Base-by-base conservation (phyloP, 441 rosid species). In the Populus hybrid region DNA sequence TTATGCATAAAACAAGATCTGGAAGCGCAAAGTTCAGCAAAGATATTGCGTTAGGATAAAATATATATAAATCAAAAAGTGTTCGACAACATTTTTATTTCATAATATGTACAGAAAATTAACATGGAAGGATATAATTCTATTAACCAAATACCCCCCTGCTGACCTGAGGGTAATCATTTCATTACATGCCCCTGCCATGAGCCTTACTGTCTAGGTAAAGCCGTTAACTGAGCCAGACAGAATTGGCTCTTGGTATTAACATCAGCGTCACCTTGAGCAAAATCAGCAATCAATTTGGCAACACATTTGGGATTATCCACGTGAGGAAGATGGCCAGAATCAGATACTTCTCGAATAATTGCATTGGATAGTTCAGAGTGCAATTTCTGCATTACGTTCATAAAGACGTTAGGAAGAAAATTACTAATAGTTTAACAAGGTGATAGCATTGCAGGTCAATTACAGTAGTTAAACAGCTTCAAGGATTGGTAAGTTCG, bases 241-340 rank as follows among this genome's bases (percentile, higher is more conserved):
- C 61, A 6, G n/a, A 54, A 54, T 16, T 16, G 61, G 61, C 61
- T 54, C 61, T 54, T 18, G 61, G 61, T 21, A 54, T 54, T 0
- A 54, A 54, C 61, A 54, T 54, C 61, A 54, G 21, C n/a, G 61
- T 54, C 80, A 73, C 36, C 72, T 75, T 76, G 79, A 40, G 68
- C 86, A 76, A 92, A 91, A 70, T 88, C 89, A 69, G 76, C 14
- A 18, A 95, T 90, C 80, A 93, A 82, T 73, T 86, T 92, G 38
- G 90, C 89, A 2, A 84, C 89, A 10, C 86, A 70, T 10, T 80
- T 69, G 0, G 97, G 95, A 76, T 84, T 90, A 81, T 95, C 97
- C 67, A 93, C 94, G 9, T 93, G 97, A 63, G 97, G 97, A 81
- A 92, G 80, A 78, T 95, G 99, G 16, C 97, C 99, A 46, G 92